Evolutionary conservation across 495 filamentous ascomycete genomes (phyloP).

Genomic region (Aspergillus carlsbadensis): DNA sequence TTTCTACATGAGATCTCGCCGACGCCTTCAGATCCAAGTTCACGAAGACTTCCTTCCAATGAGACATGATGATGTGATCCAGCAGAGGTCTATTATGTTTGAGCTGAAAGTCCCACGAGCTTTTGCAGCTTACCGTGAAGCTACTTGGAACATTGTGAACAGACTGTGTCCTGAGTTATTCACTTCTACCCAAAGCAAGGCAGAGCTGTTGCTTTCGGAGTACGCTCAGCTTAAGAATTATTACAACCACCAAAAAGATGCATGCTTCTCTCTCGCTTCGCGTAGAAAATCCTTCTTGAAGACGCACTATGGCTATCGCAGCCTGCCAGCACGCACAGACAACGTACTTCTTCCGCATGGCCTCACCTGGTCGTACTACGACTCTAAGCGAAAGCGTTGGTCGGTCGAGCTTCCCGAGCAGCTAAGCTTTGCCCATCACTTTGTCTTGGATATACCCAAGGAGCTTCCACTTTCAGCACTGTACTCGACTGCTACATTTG

Average conservation of each 20-base stretch:
- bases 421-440: slow-evolving; percentile 40
- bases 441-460: slow-evolving; percentile 29
- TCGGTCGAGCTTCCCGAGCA: slow-evolving; percentile 19
- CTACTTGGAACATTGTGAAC: slow-evolving; percentile 44
- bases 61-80: slow-evolving; percentile 7
- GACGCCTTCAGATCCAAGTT: slow-evolving; percentile 47
- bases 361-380: slow-evolving; percentile 23
- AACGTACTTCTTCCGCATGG: slow-evolving; percentile 22
- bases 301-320: slow-evolving; percentile 38
- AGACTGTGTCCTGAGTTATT: slow-evolving; percentile 28
- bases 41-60: slow-evolving; percentile 62
- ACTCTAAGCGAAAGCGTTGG: slow-evolving; percentile 28
- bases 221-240: slow-evolving; percentile 27
- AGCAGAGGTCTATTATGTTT: slow-evolving; percentile 49
- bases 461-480: slow-evolving; percentile 22
- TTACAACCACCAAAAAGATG: slow-evolving; percentile 23
- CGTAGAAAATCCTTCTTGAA: slow-evolving; percentile 39
- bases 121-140: slow-evolving; percentile 53
- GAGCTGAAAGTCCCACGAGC: slow-evolving; percentile 50
- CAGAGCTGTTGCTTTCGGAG: slow-evolving; percentile 13
- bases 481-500: slow-evolving; percentile 17
- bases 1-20: slow-evolving; percentile 27
- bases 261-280: slow-evolving; percentile 36
- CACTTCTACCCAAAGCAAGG: neutral
- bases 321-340: slow-evolving; percentile 23